Percentiles rank a stretch among this genome's conserved stretches.
phyloP scores from a whole-genome alignment of 352 stramenopile species.

The Achlya hypogyna region DNA sequence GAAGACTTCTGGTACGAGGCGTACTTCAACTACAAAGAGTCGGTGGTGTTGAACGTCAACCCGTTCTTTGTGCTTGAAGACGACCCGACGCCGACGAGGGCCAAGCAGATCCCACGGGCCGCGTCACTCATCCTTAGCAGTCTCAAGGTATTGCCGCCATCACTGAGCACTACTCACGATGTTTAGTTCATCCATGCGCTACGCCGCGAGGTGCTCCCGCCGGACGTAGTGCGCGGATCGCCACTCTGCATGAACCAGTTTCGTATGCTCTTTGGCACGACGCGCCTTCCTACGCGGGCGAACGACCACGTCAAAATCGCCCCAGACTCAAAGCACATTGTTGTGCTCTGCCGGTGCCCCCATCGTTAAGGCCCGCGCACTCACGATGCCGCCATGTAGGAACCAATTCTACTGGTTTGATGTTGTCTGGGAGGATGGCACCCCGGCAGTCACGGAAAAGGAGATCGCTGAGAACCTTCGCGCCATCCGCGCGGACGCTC shows the following conservation, averaged over 20 bases:
- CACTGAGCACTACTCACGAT: neutral
- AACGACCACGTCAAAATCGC: slow-evolving; percentile 78
- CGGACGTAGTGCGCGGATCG: slow-evolving; percentile 81
- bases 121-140: slow-evolving; percentile 85
- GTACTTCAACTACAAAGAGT: slow-evolving; percentile 89
- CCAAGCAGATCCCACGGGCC: slow-evolving; percentile 85
- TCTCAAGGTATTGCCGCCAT: slow-evolving; percentile 49
- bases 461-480: slow-evolving; percentile 88
- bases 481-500: slow-evolving; percentile 82
- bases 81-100: slow-evolving; percentile 76
- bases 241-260: slow-evolving; percentile 96
- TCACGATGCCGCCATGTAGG: slow-evolving; percentile 8
- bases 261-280: slow-evolving; percentile 83
- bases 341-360: slow-evolving; percentile 72
- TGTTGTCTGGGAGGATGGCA: slow-evolving; percentile 77
- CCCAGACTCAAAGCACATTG: slow-evolving; percentile 83
- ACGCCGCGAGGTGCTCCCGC: slow-evolving; percentile 82
- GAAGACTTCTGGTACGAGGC: slow-evolving; percentile 95
- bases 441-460: slow-evolving; percentile 82
- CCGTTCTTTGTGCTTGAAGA: slow-evolving; percentile 94
- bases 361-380: neutral
- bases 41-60: slow-evolving; percentile 94
- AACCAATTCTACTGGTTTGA: slow-evolving; percentile 96
- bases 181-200: slow-evolving; percentile 81
- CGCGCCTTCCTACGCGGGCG: slow-evolving; percentile 65